These are phyloP conservation scores for Brassica balearica DNA, from an alignment of 441 rosid species.

Conservation along the genomic window DNA sequence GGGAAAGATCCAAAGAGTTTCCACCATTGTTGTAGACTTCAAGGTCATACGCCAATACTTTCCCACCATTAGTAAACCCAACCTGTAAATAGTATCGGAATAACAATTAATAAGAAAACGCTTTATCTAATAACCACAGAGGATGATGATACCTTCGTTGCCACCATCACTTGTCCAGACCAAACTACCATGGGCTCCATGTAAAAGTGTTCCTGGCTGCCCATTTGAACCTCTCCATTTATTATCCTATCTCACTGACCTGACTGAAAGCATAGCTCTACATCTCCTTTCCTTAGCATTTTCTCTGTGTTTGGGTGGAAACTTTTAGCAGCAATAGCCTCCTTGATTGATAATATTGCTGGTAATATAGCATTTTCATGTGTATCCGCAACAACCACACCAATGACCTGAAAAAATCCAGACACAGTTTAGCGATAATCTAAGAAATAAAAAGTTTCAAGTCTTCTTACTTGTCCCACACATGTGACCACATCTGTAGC, in stretches of 20 bases:
- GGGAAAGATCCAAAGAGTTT: slow-evolving; percentile 88
- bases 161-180: no score
- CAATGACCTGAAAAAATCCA: slow-evolving; percentile 67
- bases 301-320: slow-evolving; percentile 82
- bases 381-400: slow-evolving; percentile 94
- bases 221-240: slow-evolving; percentile 90
- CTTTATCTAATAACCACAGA: no score
- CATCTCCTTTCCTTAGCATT: slow-evolving; percentile 77
- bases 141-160: slow-evolving; percentile 44
- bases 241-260: slow-evolving; percentile 75
- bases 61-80: slow-evolving; percentile 88
- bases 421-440: neutral
- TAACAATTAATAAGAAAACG: neutral
- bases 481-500: slow-evolving; percentile 89
- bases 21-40: slow-evolving; percentile 93
- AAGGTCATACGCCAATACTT: slow-evolving; percentile 83
- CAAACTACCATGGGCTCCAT: slow-evolving; percentile 59
- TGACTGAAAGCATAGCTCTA: slow-evolving; percentile 80
- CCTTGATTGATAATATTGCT: slow-evolving; percentile 78
- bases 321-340: slow-evolving; percentile 78
- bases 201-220: slow-evolving; percentile 98
- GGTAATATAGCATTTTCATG: slow-evolving; percentile 95
- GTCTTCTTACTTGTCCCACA: slow-evolving; percentile 76
- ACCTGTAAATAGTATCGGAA: slow-evolving; percentile 55
- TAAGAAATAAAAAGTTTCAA: slow-evolving; percentile 2